phyloP scores from a whole-genome alignment of 2,329 filamentous ascomycete species.

The Peltaster fructicola region DNA sequence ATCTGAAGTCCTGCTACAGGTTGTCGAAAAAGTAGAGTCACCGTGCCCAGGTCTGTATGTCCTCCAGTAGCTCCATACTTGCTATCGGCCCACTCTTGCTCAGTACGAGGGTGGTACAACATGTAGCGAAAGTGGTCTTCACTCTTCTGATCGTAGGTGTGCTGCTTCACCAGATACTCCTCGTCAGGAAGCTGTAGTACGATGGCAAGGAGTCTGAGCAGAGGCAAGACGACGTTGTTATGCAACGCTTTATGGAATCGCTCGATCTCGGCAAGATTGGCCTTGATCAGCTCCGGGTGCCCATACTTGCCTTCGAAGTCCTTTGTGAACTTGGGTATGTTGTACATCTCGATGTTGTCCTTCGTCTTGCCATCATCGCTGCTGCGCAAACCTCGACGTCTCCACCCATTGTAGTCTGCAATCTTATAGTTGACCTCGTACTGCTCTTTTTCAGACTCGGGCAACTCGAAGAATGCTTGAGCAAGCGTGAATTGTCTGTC shows the following conservation, averaged over 20 bases:
- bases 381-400: conserved; percentile 3
- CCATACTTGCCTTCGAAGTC: conserved; percentile 24
- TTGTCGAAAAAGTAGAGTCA: conserved; percentile 28
- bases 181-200: conserved; percentile 43
- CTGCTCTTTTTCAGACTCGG: conserved; percentile 41
- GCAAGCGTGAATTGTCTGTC: conserved; percentile 44
- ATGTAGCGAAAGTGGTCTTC: conserved; percentile 33
- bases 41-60: conserved; percentile 26
- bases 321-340: conserved; percentile 38
- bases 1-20: conserved; percentile 25
- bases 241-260: conserved; percentile 34
- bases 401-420: conserved; percentile 16
- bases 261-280: conserved; percentile 38
- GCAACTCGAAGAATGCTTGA: conserved; percentile 38
- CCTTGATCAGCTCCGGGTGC: conserved; percentile 31
- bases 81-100: conserved; percentile 14
- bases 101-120: conserved; percentile 14
- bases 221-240: conserved; percentile 36
- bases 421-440: conserved; percentile 23
- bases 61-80: conserved; percentile 16
- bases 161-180: conserved; percentile 36
- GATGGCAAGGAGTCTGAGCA: conserved; percentile 43
- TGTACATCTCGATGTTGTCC: conserved; percentile 44
- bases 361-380: too few relatives aligned
- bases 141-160: conserved; percentile 39